phyloP scores from a whole-genome alignment of 768 basidiomycete genomes.

The Trametes coccinea region DNA sequence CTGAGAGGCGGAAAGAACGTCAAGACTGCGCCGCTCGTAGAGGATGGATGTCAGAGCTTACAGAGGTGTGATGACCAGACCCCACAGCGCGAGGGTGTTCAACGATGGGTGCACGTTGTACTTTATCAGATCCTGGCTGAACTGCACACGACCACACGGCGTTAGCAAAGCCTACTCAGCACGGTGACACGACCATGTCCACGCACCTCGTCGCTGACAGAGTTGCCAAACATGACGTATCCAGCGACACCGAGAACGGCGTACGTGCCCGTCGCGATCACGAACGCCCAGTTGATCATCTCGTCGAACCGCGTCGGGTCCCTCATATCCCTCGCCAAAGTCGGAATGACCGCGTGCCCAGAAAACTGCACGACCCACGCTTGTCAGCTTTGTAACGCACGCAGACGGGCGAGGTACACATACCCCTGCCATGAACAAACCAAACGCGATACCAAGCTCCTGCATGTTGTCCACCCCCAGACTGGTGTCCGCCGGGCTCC shows the following conservation, averaged over 20 bases:
- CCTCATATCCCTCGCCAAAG: conserved; percentile 85
- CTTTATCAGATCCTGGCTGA: conserved; percentile 78
- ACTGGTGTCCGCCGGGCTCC: conserved; percentile 70
- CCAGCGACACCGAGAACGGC: conserved; percentile 51
- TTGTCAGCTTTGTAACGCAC: background rate
- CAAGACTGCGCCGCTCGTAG: background rate
- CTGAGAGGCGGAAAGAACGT: conserved; percentile 36
- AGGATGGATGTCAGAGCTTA: conserved; percentile 37
- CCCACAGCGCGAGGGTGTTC: conserved; percentile 79
- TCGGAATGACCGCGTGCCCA: conserved; percentile 91
- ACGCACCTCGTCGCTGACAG: conserved; percentile 75
- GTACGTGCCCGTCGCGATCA: conserved; percentile 37
- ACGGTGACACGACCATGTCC: too few species aligned
- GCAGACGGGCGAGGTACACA: background rate
- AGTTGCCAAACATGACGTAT: conserved; percentile 87
- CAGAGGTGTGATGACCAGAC: conserved; percentile 80
- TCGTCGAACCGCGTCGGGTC: conserved; percentile 77
- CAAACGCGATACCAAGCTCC: conserved; percentile 78
- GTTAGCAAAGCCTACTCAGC: background rate
- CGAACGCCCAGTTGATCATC: conserved; percentile 88
- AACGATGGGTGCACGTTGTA: conserved; percentile 69
- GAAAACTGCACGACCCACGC: conserved; percentile 58
- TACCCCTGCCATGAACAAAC: conserved; percentile 91
- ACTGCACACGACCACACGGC: conserved; percentile 40
- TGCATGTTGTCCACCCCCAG: conserved; percentile 50